A percentile compares a stretch with the other conserved stretches of the same genome.
These are phyloP conservation scores for Ustilago nuda DNA, from an alignment of 1,284 basidiomycete genomes.

Conservation along the genomic window DNA sequence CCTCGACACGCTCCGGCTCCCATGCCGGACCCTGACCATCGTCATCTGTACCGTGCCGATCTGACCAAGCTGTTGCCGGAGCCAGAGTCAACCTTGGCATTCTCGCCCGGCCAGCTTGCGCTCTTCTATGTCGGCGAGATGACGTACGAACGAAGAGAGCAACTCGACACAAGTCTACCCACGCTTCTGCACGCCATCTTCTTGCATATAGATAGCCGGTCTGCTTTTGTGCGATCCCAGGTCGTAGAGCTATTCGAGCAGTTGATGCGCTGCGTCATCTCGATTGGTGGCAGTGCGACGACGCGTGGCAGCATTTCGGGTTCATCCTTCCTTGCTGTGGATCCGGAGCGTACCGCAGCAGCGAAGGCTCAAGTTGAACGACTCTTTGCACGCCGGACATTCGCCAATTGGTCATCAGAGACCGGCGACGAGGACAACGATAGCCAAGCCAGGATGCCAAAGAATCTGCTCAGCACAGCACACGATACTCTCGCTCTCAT, in stretches of 20 bases:
- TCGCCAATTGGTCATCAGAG: conserved; percentile 39
- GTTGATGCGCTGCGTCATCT: conserved; percentile 52
- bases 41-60: conserved; percentile 60
- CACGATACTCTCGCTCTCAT: conserved; percentile 33
- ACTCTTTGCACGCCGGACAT: conserved; percentile 33
- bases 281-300: conserved; percentile 22
- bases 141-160: conserved; percentile 82
- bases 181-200: conserved; percentile 83
- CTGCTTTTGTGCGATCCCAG: conserved; percentile 77
- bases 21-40: conserved; percentile 65
- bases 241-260: conserved; percentile 76
- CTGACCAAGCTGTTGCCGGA: conserved; percentile 46
- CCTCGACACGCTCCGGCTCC: conserved; percentile 75
- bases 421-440: conserved; percentile 32
- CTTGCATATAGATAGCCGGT: conserved; percentile 83
- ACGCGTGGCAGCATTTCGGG: conserved; percentile 11
- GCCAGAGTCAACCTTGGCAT: conserved; percentile 66
- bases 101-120: conserved; percentile 85
- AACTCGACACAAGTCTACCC: conserved; percentile 79
- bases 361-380: conserved; percentile 44
- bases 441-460: conserved; percentile 33
- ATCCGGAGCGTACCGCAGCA: conserved; percentile 18
- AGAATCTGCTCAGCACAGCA: conserved; percentile 33
- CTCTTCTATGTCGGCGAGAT: conserved; percentile 86
- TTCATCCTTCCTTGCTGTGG: conserved; percentile 21